A percentile compares a stretch with the other conserved stretches of the same genome.
Evolutionary conservation across 768 basidiomycete species (phyloP).

Genomic region (Sutorius australiensis): DNA sequence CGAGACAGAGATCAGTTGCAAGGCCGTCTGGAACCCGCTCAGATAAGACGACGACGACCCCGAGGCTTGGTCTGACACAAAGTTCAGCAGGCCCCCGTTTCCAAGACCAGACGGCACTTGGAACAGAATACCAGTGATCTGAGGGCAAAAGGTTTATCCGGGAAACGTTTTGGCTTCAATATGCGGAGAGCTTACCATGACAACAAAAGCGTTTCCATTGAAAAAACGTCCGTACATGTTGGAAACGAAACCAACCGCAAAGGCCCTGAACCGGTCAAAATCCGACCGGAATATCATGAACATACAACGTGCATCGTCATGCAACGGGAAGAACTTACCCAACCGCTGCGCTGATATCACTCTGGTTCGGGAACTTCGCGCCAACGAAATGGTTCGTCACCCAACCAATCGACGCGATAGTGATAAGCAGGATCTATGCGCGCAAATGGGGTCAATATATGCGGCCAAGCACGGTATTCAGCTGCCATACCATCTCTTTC

Average conservation of each 20-base stretch:
- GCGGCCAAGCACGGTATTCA: not conserved
- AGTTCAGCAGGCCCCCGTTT: constrained; percentile 74
- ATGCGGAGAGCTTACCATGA: constrained; percentile 53
- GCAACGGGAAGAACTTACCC: constrained; percentile 39
- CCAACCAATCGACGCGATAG: constrained; percentile 70
- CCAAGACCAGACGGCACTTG: constrained; percentile 82
- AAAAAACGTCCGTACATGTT: constrained; percentile 77
- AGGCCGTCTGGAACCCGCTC: constrained; percentile 69
- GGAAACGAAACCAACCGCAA: constrained; percentile 75
- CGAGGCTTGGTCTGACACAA: constrained; percentile 51
- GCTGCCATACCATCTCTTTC: constrained; percentile 50
- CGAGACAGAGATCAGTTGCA: constrained; percentile 73
- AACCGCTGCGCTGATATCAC: constrained; percentile 75
- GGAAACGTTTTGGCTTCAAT: not conserved
- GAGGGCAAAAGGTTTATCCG: not conserved
- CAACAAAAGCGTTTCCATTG: constrained; percentile 71
- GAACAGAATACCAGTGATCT: constrained; percentile 78
- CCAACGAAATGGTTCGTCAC: constrained; percentile 67
- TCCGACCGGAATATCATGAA: not conserved
- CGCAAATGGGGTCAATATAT: not conserved
- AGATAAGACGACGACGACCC: constrained; percentile 56
- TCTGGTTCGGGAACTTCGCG: constrained; percentile 57
- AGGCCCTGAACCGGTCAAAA: constrained; percentile 43
- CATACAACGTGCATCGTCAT: not conserved
- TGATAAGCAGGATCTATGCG: constrained; percentile 46